Conservation (phyloP, 1,139 yeast genomes). For the Suhomyces choctaworum region DNA sequence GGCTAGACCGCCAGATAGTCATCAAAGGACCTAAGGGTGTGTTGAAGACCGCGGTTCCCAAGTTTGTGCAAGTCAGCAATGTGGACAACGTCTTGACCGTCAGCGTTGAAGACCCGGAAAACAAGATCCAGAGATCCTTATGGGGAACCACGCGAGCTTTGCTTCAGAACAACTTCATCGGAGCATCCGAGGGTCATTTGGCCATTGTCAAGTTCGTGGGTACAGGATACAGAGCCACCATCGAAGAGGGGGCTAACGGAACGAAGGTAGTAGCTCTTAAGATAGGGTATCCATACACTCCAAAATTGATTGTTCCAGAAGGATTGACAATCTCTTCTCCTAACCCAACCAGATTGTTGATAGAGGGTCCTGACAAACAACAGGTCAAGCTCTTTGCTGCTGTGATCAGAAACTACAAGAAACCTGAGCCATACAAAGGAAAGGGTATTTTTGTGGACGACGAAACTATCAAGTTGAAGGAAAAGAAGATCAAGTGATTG, state of each 20-base stretch:
- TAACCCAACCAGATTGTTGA: conserved; percentile 79
- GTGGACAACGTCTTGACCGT: conserved; percentile 48
- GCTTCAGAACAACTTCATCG: conserved; percentile 74
- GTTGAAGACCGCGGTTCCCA: conserved; percentile 65
- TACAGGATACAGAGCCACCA: conserved; percentile 89
- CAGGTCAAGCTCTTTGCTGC: conserved; percentile 89
- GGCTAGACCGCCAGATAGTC: conserved; percentile 61
- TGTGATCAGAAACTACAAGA: conserved; percentile 77
- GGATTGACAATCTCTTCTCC: conserved; percentile 78
- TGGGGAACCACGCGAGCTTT: conserved; percentile 95
- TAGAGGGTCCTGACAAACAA: conserved; percentile 89
- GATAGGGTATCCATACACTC: conserved; percentile 70
- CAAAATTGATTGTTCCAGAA: conserved; percentile 75
- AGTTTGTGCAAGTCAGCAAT: conserved; percentile 54
- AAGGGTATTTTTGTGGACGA: conserved; percentile 93
- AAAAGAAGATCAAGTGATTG: conserved; percentile 80
- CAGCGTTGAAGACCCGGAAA: conserved; percentile 54
- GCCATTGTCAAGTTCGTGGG: conserved; percentile 90
- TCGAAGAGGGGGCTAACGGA: conserved; percentile 55
- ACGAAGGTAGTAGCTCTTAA: conserved; percentile 67
- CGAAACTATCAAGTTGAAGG: conserved; percentile 88
- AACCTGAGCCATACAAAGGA: conserved; percentile 98
- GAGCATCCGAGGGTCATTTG: conserved; percentile 91
- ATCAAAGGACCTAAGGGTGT: conserved; percentile 82
- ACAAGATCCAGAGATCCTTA: conserved; percentile 76